These are phyloP conservation scores for Pezizomycotina sp. DNA, from an alignment of 2,329 filamentous ascomycete species.

Conservation along the genomic window DNA sequence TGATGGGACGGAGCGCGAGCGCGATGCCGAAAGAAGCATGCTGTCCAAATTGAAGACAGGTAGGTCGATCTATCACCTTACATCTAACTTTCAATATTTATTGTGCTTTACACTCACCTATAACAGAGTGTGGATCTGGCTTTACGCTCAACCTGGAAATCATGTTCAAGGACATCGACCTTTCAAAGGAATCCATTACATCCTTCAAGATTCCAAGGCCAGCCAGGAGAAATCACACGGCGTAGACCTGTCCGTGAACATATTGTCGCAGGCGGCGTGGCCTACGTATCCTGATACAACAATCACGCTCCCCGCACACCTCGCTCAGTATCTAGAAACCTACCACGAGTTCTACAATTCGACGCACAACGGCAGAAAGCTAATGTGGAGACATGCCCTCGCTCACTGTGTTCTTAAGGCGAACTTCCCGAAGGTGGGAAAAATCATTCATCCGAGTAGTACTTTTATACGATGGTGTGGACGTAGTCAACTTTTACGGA, in stretches of 20 bases:
- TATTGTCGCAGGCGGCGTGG: conserved; percentile 86
- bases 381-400: conserved; percentile 87
- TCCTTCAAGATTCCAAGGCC: conserved; percentile 56
- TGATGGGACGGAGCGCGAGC: conserved; percentile 85
- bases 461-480: no score
- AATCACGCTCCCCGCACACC: conserved; percentile 57
- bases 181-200: conserved; percentile 83
- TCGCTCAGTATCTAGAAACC: conserved; percentile 57
- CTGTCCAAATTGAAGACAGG: conserved; percentile 73
- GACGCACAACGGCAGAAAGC: conserved; percentile 73
- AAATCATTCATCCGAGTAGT: neutral
- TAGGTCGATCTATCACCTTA: conserved; percentile 26
- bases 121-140: conserved; percentile 64
- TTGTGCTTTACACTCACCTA: conserved; percentile 8
- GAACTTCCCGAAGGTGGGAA: conserved; percentile 45
- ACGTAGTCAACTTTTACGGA: no score
- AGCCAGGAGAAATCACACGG: conserved; percentile 37
- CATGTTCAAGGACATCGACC: conserved; percentile 98
- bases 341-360: conserved; percentile 76
- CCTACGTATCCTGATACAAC: conserved; percentile 68
- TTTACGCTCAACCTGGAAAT: conserved; percentile 97
- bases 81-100: neutral
- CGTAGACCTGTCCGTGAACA: conserved; percentile 67
- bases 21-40: conserved; percentile 92
- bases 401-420: conserved; percentile 78